These are phyloP conservation scores for Geranium rotundifolium DNA, from an alignment of 345 rosid genomes.

Conservation along the genomic window DNA sequence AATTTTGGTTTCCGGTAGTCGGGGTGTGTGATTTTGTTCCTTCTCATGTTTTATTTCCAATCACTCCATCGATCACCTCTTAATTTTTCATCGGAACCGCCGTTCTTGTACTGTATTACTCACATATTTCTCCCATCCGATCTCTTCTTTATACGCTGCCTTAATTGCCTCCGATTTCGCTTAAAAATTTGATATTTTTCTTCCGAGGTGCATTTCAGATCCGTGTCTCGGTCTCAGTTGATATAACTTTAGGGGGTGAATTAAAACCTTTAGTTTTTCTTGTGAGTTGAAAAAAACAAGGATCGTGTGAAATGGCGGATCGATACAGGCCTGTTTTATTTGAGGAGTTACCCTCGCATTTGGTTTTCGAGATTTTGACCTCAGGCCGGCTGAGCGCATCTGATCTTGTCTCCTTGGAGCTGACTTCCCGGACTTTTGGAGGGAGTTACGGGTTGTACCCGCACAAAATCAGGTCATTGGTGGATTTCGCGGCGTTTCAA, in stretches of 20 bases:
- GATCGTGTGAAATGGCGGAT: slow-evolving; percentile 49
- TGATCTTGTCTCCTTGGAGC: slow-evolving; percentile 63
- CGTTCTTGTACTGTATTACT: slow-evolving; percentile 34
- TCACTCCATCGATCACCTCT: slow-evolving; percentile 36
- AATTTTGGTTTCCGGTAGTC: slow-evolving; percentile 3
- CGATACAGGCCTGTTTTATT: slow-evolving; percentile 35
- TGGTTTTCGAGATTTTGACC: slow-evolving; percentile 75
- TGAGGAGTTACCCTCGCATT: slow-evolving; percentile 82
- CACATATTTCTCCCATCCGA: slow-evolving; percentile 51
- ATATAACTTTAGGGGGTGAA: no score
- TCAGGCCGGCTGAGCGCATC: slow-evolving; percentile 47
- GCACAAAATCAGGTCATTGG: slow-evolving; percentile 57
- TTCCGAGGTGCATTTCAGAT: background rate
- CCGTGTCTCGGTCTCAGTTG: no score
- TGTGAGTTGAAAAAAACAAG: slow-evolving; percentile 3
- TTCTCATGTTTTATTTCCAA: slow-evolving; percentile 78
- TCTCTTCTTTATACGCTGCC: slow-evolving; percentile 64
- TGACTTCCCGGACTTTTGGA: slow-evolving; percentile 72
- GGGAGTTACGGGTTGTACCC: slow-evolving; percentile 53
- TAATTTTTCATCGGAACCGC: slow-evolving; percentile 31
- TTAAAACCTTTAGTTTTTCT: no score
- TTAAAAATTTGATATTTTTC: slow-evolving; percentile 49
- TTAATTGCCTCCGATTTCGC: slow-evolving; percentile 72
- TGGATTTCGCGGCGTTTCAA: slow-evolving; percentile 73
- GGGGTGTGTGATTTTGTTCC: slow-evolving; percentile 21